Evolutionary conservation across 176 grass and related monocot genomes (phyloP), one percentile per base, ranked within the genome.

Genomic region (Areca catechu): DNA sequence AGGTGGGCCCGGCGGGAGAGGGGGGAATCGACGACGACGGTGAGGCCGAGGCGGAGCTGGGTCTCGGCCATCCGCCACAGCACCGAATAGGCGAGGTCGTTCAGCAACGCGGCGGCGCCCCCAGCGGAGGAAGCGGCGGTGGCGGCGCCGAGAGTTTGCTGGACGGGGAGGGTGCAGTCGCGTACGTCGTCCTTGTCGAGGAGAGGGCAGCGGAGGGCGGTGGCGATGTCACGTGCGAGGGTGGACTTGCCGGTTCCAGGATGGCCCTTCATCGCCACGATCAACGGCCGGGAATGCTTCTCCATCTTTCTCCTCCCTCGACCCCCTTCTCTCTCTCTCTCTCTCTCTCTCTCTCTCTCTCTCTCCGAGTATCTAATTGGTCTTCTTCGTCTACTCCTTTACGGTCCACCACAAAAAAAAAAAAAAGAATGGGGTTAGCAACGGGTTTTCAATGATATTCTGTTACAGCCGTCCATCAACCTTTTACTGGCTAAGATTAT

Each of bases 171-270:
- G 20, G 83, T 96, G 86, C 92, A 90, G 69, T 90, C 83, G 68
- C 92, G 73, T 57, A 97, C 76, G 37, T 97, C 92, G 69, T 97
- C 86, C 71, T 97, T 97, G 68, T 97, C 92, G 22, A 91, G 83
- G 23, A 97, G 86, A 2, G 86, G 78, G 57, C 81, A 74, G 29
- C 57, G 24, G 55, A 90, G 80, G 10, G 66, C 48, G 1, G 75
- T 19, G 3, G 86, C 77, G 61, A 88, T 49, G 67, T 80, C 83
- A 10, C 48, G 59, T 18, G 83, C 92, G 52, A 78, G 72, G 37
- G 86, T 97, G 37, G 92, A 91, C 70, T 97, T 97, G 37, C 92
- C 92, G 0, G 86, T 88, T 22, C 86, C 92, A 0, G 83, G 86
- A 56, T 97, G 92, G 5, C 92, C 92, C 58, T 97, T 97, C 92